Conservation (phyloP, 2,329 filamentous ascomycete species). For the Trichoderma asperellum region DNA sequence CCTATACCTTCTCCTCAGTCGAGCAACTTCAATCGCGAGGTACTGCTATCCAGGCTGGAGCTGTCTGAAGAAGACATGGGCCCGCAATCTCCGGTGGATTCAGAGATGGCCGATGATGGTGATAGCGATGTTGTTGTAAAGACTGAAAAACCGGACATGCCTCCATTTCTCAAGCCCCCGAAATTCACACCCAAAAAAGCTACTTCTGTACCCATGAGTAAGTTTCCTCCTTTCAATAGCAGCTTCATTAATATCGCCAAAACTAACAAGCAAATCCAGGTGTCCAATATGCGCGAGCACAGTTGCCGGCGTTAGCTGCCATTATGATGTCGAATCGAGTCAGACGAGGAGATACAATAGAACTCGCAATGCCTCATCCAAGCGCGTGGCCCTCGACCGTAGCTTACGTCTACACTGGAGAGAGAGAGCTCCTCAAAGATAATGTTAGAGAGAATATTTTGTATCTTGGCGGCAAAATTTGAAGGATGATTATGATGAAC, state of each 20-base stretch:
- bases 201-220: slow-evolving; percentile 29
- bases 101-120: not conserved
- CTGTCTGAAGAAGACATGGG: not conserved
- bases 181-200: not conserved
- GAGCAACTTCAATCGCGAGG: slow-evolving; percentile 30
- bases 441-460: slow-evolving; percentile 57
- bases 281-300: slow-evolving; percentile 39
- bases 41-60: slow-evolving; percentile 29
- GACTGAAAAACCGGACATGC: not conserved
- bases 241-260: not conserved
- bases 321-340: slow-evolving; percentile 60
- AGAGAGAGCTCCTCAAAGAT: slow-evolving; percentile 48
- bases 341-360: slow-evolving; percentile 56
- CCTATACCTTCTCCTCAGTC: slow-evolving; percentile 34
- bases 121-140: not conserved
- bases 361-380: slow-evolving; percentile 61
- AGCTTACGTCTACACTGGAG: slow-evolving; percentile 58
- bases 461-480: slow-evolving; percentile 58
- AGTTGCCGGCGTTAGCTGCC: slow-evolving; percentile 57
- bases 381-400: slow-evolving; percentile 60
- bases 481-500: not conserved
- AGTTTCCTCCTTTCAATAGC: not conserved
- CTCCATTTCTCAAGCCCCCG: not conserved
- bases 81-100: not conserved
- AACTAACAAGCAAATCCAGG: slow-evolving; percentile 32